Base-by-base conservation (phyloP, 345 rosid genomes). In the Passiflora organensis region DNA sequence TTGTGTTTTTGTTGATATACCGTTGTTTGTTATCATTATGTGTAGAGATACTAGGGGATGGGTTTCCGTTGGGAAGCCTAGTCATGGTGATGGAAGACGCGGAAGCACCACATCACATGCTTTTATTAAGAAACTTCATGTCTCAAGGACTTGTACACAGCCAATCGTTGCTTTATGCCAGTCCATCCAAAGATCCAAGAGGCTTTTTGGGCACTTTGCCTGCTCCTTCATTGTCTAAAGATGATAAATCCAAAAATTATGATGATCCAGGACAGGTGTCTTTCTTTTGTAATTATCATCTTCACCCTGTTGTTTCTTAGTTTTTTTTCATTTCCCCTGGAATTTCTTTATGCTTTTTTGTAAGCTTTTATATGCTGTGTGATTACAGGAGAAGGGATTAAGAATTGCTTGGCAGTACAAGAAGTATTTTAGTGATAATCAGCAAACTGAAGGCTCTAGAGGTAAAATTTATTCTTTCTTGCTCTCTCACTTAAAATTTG, bases 31-130 rank as follows among this genome's bases (percentile, higher is more conserved):
- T 24, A 15, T 42, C 32, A 2, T 54, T 60, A n/a, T n/a, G 42
- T 75, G 14, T 64, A 86, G 99, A 69, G 73, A 84, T 89, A 48
- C 54, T 89, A 11, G 96, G 96, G 5, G 99, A 94, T 28, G 99
- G 95, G 42, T 77, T 84, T 67, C 69, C 94, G 64, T 58, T 93
- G 57, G 96, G 99, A 37, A 84, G 91, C 60, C 64, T 93, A 55
- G 91, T 89, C 18, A 77, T 93, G 86, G 83, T 93, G 64, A 89
- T 93, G 99, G 95, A 93, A 79, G 96, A 86, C 75, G 82, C 96
- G 2, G 94, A 93, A 72, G 91, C 96, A 11, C 98, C 96, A 9
- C 98, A 91, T 84, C 94, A 91, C 75, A 86, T 89, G 98, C 91
- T 86, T 56, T 59, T 93, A 53, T 56, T 89, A 68, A 81, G 96